Evolutionary conservation across 1,139 yeast species (phyloP).

Genomic region (Candida neerlandica): DNA sequence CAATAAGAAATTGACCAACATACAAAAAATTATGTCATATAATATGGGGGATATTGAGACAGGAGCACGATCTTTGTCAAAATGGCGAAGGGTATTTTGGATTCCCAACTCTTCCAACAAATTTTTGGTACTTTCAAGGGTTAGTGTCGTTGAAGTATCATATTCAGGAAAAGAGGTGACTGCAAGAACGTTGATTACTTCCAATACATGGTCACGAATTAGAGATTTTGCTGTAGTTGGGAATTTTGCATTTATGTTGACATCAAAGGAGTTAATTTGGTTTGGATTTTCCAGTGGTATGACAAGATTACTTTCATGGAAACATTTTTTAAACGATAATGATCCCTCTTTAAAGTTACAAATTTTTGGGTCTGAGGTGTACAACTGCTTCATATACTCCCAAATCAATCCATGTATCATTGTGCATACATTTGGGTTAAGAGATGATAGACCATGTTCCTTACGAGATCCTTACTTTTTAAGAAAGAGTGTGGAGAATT

Average conservation of each 20-base stretch:
- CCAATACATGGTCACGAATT: slow-evolving; percentile 60
- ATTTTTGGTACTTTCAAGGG: slow-evolving; percentile 48
- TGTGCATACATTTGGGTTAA: slow-evolving; percentile 45
- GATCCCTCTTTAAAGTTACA: slow-evolving; percentile 59
- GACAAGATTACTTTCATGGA: slow-evolving; percentile 63
- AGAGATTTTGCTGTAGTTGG: slow-evolving; percentile 43
- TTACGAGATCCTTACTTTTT: slow-evolving; percentile 28
- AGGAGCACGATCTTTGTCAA: slow-evolving; percentile 55
- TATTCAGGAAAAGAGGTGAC: slow-evolving; percentile 20
- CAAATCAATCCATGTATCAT: slow-evolving; percentile 43
- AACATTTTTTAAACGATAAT: slow-evolving; percentile 56
- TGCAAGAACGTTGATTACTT: slow-evolving; percentile 42
- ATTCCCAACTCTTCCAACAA: slow-evolving; percentile 26
- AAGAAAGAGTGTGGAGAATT: slow-evolving; percentile 10
- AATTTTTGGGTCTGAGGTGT: slow-evolving; percentile 21
- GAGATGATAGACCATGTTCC: slow-evolving; percentile 36
- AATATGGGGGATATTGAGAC: slow-evolving; percentile 23
- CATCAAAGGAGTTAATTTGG: slow-evolving; percentile 64
- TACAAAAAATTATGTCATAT: neutral
- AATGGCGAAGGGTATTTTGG: slow-evolving; percentile 58
- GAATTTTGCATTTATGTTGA: slow-evolving; percentile 46
- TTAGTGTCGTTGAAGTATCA: slow-evolving; percentile 39
- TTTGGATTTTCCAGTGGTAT: slow-evolving; percentile 29
- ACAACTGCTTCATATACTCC: slow-evolving; percentile 43
- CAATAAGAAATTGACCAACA: slow-evolving; percentile 9